Evolutionary conservation across 1,284 basidiomycete genomes (phyloP).

Genomic region (Boletus smithii): DNA sequence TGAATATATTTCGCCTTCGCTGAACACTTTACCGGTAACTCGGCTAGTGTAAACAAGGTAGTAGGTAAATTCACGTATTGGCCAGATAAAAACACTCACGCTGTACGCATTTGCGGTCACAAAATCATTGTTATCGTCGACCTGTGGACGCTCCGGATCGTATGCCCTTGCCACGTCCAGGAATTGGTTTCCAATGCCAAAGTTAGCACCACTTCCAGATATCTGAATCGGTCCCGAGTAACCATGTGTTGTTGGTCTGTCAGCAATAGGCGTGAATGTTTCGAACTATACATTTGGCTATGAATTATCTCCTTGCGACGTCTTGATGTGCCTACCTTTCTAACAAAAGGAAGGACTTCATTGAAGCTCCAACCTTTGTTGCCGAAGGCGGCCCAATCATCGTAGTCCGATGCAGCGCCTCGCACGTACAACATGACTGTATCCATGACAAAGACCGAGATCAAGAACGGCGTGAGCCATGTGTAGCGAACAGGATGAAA

Average conservation of each 20-base stretch:
- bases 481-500: neutral
- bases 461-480: neutral
- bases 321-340: constrained; percentile 38
- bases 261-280: constrained; percentile 41
- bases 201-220: constrained; percentile 38
- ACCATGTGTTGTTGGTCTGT: constrained; percentile 45
- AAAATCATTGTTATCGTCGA: constrained; percentile 47
- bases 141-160: constrained; percentile 41
- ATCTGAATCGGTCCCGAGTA: constrained; percentile 52
- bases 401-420: constrained; percentile 5
- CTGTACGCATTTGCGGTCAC: constrained; percentile 41
- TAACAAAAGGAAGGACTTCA: constrained; percentile 43
- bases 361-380: constrained; percentile 6
- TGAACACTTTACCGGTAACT: constrained; percentile 8
- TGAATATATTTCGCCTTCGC: no score
- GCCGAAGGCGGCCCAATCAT: constrained; percentile 1
- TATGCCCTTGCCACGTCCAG: constrained; percentile 42
- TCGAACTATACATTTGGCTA: constrained; percentile 40
- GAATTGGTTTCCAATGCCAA: constrained; percentile 45
- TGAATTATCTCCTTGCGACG: neutral
- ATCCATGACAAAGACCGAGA: neutral
- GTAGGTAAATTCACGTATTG: neutral
- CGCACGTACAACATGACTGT: constrained; percentile 1
- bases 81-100: constrained; percentile 32
- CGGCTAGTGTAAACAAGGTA: constrained; percentile 1